Evolutionary conservation across 1,284 basidiomycete genomes (phyloP).

Genomic region (Rhodofomes roseus): DNA sequence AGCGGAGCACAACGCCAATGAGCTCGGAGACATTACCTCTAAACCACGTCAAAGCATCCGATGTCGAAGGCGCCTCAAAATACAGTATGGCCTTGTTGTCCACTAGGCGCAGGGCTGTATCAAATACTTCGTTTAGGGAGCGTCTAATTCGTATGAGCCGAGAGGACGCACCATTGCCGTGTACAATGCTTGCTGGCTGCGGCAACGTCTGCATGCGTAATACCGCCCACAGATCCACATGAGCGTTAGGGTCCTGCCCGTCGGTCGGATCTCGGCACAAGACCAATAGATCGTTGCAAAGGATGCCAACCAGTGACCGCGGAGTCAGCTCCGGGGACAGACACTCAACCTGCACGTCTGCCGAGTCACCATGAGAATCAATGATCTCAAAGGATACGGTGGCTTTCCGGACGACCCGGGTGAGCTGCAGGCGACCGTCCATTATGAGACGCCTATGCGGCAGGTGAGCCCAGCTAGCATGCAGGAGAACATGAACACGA

Average conservation of each 20-base stretch:
- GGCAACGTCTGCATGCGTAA: slow-evolving; percentile 87
- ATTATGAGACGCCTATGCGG: slow-evolving; percentile 74
- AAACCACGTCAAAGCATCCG: slow-evolving; percentile 86
- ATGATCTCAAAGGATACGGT: slow-evolving; percentile 82
- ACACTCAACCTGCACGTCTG: slow-evolving; percentile 85
- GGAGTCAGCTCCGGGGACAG: slow-evolving; percentile 80
- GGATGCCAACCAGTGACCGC: slow-evolving; percentile 70
- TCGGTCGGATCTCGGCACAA: slow-evolving; percentile 80
- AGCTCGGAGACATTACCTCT: slow-evolving; percentile 51
- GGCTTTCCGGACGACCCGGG: slow-evolving; percentile 87
- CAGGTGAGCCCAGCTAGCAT: neutral
- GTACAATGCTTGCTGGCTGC: slow-evolving; percentile 87
- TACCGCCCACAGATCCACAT: slow-evolving; percentile 90
- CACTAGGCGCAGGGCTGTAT: slow-evolving; percentile 72
- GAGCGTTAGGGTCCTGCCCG: slow-evolving; percentile 65
- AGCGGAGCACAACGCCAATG: neutral
- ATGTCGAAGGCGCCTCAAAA: slow-evolving; percentile 81
- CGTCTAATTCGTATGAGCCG: slow-evolving; percentile 7
- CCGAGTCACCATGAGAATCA: slow-evolving; percentile 70
- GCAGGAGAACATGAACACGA: slow-evolving; percentile 9
- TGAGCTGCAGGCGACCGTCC: slow-evolving; percentile 81
- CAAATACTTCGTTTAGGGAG: neutral
- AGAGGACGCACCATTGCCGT: slow-evolving; percentile 68
- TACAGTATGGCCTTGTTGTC: slow-evolving; percentile 92
- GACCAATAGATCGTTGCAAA: slow-evolving; percentile 92